Conservation (phyloP, 2,329 filamentous ascomycete genomes). For the Pestalotiopsis sp. region DNA sequence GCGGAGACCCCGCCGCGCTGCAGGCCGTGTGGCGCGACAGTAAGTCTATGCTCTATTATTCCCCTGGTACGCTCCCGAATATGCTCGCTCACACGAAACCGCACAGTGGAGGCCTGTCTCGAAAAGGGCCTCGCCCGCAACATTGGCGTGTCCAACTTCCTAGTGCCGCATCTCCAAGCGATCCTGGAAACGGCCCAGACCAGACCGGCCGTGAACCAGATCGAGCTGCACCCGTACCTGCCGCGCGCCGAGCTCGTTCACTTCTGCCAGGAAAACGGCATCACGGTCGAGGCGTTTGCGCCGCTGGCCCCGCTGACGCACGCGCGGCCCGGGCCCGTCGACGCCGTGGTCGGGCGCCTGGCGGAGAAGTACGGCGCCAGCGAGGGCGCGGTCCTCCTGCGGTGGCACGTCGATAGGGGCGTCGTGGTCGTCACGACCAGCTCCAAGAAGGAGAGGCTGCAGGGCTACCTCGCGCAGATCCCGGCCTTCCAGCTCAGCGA, state of each 20-base stretch:
- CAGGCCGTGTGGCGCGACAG: slow-evolving; percentile 59
- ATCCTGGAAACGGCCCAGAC: slow-evolving; percentile 61
- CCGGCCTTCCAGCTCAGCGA: slow-evolving; percentile 58
- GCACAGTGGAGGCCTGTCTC: slow-evolving; percentile 60
- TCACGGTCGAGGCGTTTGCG: slow-evolving; percentile 56
- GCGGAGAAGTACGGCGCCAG: slow-evolving; percentile 59
- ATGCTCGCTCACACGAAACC: background rate
- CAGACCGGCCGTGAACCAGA: slow-evolving; percentile 73
- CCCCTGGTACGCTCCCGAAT: background rate
- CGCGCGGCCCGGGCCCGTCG: slow-evolving; percentile 54
- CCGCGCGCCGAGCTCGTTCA: slow-evolving; percentile 59
- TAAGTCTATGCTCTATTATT: background rate
- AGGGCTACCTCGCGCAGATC: slow-evolving; percentile 50
- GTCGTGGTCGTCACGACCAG: slow-evolving; percentile 61
- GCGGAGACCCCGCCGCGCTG: slow-evolving; percentile 47
- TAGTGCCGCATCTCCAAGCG: slow-evolving; percentile 54
- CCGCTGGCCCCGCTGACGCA: slow-evolving; percentile 47
- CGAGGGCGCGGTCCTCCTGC: slow-evolving; percentile 55
- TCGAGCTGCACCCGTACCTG: slow-evolving; percentile 76
- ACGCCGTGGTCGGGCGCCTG: slow-evolving; percentile 49
- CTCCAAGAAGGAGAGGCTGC: slow-evolving; percentile 56
- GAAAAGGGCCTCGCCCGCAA: slow-evolving; percentile 64
- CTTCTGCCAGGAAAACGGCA: slow-evolving; percentile 58
- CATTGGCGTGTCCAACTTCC: slow-evolving; percentile 78
- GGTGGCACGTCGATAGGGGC: slow-evolving; percentile 63